Evolutionary conservation across 768 basidiomycete genomes (phyloP), one percentile per base, ranked within the genome.

Genomic region (Auriscalpium vulgare): DNA sequence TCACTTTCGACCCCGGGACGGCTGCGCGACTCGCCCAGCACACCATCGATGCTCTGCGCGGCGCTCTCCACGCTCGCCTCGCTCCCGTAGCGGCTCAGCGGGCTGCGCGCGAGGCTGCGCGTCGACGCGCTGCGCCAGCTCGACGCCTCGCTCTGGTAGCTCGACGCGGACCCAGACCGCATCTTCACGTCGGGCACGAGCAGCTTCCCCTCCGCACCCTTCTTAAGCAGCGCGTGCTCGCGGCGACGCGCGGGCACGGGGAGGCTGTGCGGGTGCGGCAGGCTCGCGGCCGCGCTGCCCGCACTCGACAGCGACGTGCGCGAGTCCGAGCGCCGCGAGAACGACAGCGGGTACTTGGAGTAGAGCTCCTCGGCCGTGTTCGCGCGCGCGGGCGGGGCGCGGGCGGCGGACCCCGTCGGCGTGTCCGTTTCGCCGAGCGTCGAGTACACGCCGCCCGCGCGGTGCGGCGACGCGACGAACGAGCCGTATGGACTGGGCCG

Each of bases 171-270:
- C 68, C 29, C 29, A 4, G 29, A 29, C 2, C 21, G 73, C 61
- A 67, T 70, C 58, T 71, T 68, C 37, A 78, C 71, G 40, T 78
- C 70, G 3, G 79, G 79, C 10, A 80, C 77, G 3, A 87, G 73
- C 10, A 88, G 75, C 57, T 81, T 83, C 53, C 85, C 87, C 66
- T 87, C 78, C 0, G 81, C 84, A 44, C 78, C 79, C 7, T 74
- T 75, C 58, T 78, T 74, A n/a, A 88, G 65, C 4, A 88, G 68
- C 5, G 77, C 73, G 4, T 78, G 79, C 64, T 82, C 83, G 38
- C 76, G 75, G 46, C 74, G 69, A 11, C 72, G 74, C 46, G 68
- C 62, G 34, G 63, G 66, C 67, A 38, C 54, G 53, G 44, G 71
- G 65, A 51, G 69, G 51, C 9, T 73, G 64, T 36, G 74, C 63